Base-by-base conservation (phyloP, 257 asterid genomes). In the Nyctanthes arbortristis region DNA sequence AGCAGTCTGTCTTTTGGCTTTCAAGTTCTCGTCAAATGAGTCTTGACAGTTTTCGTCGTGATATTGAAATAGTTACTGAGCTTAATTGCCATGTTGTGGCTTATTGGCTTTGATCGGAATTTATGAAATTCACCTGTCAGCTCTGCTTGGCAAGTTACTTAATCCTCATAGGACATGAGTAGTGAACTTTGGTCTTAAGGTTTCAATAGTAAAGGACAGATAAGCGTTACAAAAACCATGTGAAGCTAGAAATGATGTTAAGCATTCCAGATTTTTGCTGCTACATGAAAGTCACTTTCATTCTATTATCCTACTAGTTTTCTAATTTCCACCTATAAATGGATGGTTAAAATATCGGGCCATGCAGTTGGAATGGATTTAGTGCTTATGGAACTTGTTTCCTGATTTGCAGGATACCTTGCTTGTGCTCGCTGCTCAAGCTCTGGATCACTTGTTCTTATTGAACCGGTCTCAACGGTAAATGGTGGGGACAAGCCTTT, bases 351-450 rank as follows among this genome's bases (percentile, higher is more conserved):
- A 62, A 65, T 18, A 7, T 18, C 54, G 13, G 52, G 63, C 29
- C 11, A 1, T 12, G 60, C 35, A 36, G 5, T 22, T 25, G 34
- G 33, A 28, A 73, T 70, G 27, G 58, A 6, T 24, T n/a, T 52
- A 43, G 40, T 69, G 70, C 71, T 73, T 34, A 61, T 69, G 69
- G 20, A 49, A 62, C 73, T 60, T 70, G 22, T 68, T 47, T 57
- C 32, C 27, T 25, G 13, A 63, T 55, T 47, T 75, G 69, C 88
- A 93, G 97, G 98, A 65, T 93, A 93, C 80, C 96, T 93, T 34
- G 97, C 98, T 13, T 93, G 98, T 73, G 98, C 98, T 72, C 93
- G 96, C 56, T 93, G 98, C 73, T 81, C 96, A 73, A 88, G 82
- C 79, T 79, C 89, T 29, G 98, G 97, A 28, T 84, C 95, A 33